Evolutionary conservation across 176 grass and related monocot species (phyloP), one percentile per base, ranked within the genome.

Genomic region (Aegilops tauschii): DNA sequence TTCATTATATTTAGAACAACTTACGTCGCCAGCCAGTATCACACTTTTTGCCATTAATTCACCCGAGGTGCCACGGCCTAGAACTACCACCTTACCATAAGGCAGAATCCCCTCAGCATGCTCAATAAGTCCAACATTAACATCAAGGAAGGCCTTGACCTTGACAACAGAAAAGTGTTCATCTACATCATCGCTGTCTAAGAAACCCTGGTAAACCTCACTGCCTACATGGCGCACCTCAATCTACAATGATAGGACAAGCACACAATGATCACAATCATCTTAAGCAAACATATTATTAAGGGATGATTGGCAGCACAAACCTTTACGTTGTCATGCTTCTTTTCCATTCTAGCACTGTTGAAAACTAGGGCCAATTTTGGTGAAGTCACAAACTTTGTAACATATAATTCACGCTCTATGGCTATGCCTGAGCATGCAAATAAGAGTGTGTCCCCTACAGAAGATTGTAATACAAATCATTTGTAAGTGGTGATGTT

Each of bases 401-500:
- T 80, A 72, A 70, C 35, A n/a, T 23, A 20, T 27, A 2, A 42
- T 7, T 47, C 3, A 3, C 75, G 17, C 79, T 62, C 65, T 25
- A 86, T 1, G 21, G 67, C 68, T 80, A 80, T 80, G 36, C 76
- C 76, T 37, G 84, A 86, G 84, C 65, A 86, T 73, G 54, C 54
- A 35, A 86, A 80, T 72, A 80, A 80, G 8, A 65, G 25, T 9
- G 27, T 23, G 36, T 71, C 3, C 31, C 76, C 65, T 85, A 40
- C n/a, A 79, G 14, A 78, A 80, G 12, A 42, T 42, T 21, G 21
- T 42, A 71, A 61, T 27, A 62, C 2, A 34, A 71, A 35, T 61
- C 17, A 17, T 17, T 21, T 45, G 31, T 17, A 80, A 7, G 20
- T 47, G 42, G 13, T 71, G 27, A 9, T 80, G 54, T 34, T 69